These are phyloP conservation scores for Coelastrella sp. DNA, from an alignment of 139 green algal genomes.

Conservation along the genomic window DNA sequence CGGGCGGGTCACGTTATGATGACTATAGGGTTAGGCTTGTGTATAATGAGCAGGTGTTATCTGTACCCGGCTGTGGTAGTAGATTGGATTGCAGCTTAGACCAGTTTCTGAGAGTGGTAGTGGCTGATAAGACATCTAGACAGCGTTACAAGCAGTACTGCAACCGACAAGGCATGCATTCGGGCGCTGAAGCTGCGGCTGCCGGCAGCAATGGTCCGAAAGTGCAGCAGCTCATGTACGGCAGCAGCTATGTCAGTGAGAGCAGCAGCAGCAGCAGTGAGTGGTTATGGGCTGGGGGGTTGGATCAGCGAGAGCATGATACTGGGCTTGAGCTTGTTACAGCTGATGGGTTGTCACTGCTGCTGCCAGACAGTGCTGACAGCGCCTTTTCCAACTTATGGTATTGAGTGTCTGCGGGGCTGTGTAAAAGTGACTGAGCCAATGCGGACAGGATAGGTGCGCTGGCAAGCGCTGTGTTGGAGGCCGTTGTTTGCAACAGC, in stretches of 20 bases:
- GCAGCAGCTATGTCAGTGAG: background rate
- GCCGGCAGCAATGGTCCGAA: background rate
- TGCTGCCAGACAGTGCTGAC: background rate
- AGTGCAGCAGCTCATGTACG: background rate
- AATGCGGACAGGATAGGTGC: too few species aligned
- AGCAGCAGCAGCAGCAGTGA: background rate
- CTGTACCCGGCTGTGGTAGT: constrained; percentile 46
- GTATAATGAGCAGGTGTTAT: constrained; percentile 68
- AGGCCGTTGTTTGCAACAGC: too few species aligned
- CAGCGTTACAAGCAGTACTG: constrained; percentile 1
- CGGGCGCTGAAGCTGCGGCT: background rate
- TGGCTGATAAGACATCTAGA: background rate
- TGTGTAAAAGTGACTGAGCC: too few species aligned
- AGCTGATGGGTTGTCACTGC: background rate
- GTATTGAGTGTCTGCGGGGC: too few species aligned
- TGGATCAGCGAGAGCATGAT: background rate
- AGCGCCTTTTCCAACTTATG: background rate
- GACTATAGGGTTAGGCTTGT: constrained; percentile 52
- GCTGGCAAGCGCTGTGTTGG: too few species aligned
- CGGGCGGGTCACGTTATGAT: background rate
- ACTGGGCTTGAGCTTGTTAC: background rate
- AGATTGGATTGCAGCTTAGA: constrained; percentile 50
- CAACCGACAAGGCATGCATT: background rate
- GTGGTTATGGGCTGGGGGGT: background rate
- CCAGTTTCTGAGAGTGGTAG: constrained; percentile 43